Evolutionary conservation across 164 flowering plant species (phyloP).

Genomic region (Annona cherimola): DNA sequence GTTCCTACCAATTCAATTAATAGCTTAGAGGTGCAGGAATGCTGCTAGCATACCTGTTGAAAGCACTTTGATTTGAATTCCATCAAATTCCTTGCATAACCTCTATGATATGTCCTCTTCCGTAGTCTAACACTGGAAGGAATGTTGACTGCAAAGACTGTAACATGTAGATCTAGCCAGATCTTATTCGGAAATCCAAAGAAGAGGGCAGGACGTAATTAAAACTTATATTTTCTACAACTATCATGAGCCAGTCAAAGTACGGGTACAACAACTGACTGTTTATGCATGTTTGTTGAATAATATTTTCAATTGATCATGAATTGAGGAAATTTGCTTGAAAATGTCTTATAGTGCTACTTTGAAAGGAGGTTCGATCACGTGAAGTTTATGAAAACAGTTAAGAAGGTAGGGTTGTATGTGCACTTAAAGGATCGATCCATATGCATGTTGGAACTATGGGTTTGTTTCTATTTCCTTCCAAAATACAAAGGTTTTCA

Average conservation of each 20-base stretch:
- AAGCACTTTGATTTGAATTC: background rate
- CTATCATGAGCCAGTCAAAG: constrained; percentile 49
- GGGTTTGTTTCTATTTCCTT: constrained; percentile 29
- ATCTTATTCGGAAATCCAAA: constrained; percentile 45
- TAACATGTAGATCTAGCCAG: constrained; percentile 45
- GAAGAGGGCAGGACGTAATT: constrained; percentile 63
- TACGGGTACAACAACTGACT: constrained; percentile 29
- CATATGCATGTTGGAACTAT: constrained; percentile 69
- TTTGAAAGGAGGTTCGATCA: constrained; percentile 52
- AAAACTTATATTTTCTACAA: constrained; percentile 65
- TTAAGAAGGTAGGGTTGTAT: constrained; percentile 46
- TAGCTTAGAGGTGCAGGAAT: background rate
- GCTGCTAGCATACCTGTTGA: background rate
- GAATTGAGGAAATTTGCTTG: background rate
- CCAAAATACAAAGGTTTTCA: background rate
- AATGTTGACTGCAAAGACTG: background rate
- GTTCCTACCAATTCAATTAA: background rate
- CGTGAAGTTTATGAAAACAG: constrained; percentile 51
- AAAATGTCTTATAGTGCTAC: constrained; percentile 32
- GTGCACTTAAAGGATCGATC: constrained; percentile 59
- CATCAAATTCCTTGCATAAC: background rate
- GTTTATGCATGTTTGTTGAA: background rate
- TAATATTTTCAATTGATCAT: background rate
- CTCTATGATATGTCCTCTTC: background rate
- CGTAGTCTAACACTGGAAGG: background rate